These are phyloP conservation scores for Ophiostoma sp. DNA, from an alignment of 2,329 filamentous ascomycete species.

Conservation along the genomic window DNA sequence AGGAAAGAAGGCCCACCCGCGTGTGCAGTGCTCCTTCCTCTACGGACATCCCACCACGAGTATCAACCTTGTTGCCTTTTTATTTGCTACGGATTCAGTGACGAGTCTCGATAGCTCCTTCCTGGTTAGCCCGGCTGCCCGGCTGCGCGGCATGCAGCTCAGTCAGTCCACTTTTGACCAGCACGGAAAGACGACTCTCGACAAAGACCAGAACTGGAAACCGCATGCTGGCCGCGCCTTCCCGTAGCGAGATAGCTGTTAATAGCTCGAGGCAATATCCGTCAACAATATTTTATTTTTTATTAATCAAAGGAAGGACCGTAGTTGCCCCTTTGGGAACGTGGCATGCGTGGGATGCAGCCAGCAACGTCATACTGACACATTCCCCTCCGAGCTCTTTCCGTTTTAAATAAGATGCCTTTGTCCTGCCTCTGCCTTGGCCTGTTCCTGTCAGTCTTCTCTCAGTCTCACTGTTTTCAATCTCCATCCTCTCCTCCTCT, in stretches of 20 bases:
- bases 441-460: background rate
- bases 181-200: background rate
- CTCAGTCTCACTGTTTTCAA: background rate
- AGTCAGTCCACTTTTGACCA: slow-evolving; percentile 8
- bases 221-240: background rate
- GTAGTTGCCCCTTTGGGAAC: slow-evolving; percentile 11
- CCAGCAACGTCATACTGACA: slow-evolving; percentile 19
- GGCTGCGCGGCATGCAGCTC: background rate
- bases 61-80: background rate
- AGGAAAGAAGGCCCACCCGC: too few species aligned
- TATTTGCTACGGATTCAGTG: background rate
- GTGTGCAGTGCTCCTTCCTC: too few species aligned
- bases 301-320: background rate
- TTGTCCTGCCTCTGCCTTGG: background rate
- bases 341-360: slow-evolving; percentile 9
- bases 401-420: slow-evolving; percentile 6
- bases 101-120: background rate
- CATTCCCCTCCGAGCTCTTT: slow-evolving; percentile 10
- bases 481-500: background rate
- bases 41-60: too few species aligned
- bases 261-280: background rate
- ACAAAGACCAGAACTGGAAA: background rate
- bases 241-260: background rate
- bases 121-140: background rate
- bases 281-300: background rate